Conservation (phyloP, 2,329 filamentous ascomycete genomes). For the Colletotrichum salicis region DNA sequence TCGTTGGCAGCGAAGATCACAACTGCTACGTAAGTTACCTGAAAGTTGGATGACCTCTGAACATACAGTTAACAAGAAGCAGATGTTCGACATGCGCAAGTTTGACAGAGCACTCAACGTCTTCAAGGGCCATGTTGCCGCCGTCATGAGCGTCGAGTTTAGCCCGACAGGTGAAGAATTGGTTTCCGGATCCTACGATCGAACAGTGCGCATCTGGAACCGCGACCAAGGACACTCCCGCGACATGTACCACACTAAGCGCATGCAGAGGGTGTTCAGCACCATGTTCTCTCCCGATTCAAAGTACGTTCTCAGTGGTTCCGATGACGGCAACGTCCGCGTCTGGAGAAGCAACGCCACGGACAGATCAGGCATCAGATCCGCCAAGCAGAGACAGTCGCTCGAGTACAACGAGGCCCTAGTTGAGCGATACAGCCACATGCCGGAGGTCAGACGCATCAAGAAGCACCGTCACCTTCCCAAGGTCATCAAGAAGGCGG, state of each 20-base stretch:
- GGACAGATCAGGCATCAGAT: constrained; percentile 84
- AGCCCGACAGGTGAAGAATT: constrained; percentile 94
- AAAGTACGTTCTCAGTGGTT: constrained; percentile 89
- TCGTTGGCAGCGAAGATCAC: constrained; percentile 93
- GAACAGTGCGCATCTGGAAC: constrained; percentile 88
- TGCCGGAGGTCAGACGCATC: constrained; percentile 95
- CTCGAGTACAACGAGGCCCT: constrained; percentile 92
- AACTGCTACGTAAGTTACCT: constrained; percentile 67
- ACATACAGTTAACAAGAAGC: background rate
- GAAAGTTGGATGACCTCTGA: background rate
- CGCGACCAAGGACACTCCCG: constrained; percentile 83
- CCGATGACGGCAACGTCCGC: constrained; percentile 88
- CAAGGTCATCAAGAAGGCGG: constrained; percentile 93
- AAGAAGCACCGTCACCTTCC: constrained; percentile 91
- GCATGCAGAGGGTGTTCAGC: constrained; percentile 91
- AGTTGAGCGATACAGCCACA: constrained; percentile 86
- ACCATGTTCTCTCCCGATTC: constrained; percentile 88
- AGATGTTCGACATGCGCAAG: constrained; percentile 90
- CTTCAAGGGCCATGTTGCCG: constrained; percentile 86
- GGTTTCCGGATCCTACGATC: constrained; percentile 86
- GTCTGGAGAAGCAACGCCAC: constrained; percentile 92
- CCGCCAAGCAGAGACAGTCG: constrained; percentile 83
- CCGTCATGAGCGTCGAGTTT: constrained; percentile 97
- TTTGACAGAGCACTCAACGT: constrained; percentile 89
- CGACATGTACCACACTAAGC: constrained; percentile 96